Evolutionary conservation across 1,284 basidiomycete genomes (phyloP).

Genomic region (Phellopilus nigrolimitatus): DNA sequence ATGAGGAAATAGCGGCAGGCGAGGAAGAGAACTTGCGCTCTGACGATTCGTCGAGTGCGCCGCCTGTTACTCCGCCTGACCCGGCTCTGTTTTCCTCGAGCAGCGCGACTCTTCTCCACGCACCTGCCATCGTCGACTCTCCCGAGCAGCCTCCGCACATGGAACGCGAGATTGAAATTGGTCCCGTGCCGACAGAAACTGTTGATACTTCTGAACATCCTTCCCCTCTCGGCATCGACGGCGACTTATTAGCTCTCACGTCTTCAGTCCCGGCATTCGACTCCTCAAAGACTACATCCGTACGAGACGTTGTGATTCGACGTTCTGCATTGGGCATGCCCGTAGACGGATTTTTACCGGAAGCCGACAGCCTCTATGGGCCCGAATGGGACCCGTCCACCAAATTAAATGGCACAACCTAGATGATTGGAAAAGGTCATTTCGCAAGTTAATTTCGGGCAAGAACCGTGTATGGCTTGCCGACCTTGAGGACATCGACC

Average conservation of each 20-base stretch:
- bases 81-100: background rate
- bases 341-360: background rate
- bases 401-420: slow-evolving; percentile 5
- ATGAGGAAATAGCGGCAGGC: background rate
- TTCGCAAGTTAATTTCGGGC: slow-evolving; percentile 7
- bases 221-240: no score
- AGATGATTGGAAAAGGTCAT: slow-evolving; percentile 4
- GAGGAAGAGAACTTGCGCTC: slow-evolving; percentile 2
- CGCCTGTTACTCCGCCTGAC: slow-evolving; percentile 2
- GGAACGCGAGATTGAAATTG: background rate
- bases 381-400: background rate
- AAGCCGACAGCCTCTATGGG: background rate
- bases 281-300: no score
- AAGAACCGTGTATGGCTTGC: background rate
- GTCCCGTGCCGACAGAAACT: background rate
- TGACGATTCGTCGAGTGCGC: background rate
- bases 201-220: background rate
- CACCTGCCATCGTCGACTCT: slow-evolving; percentile 1
- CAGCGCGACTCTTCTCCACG: background rate
- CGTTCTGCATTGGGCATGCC: no score
- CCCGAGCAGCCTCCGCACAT: background rate
- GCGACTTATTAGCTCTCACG: no score
- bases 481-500: background rate
- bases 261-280: no score
- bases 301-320: no score